Conservation (phyloP, 2,329 filamentous ascomycete species). For the Fonsecaea pedrosoi region DNA sequence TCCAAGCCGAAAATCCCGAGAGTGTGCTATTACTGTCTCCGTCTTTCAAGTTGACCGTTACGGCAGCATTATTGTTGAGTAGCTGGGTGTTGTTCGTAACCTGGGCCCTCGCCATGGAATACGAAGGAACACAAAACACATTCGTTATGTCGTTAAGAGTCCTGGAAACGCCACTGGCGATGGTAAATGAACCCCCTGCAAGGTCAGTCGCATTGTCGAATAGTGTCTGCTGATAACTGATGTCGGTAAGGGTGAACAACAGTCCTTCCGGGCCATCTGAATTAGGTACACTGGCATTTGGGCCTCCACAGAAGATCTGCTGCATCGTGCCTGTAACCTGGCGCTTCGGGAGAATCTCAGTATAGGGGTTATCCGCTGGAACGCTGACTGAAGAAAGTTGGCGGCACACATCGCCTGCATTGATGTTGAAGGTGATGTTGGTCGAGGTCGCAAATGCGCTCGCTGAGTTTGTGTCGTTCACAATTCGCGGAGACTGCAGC, state of each 20-base stretch:
- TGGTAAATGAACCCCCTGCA: constrained; percentile 35
- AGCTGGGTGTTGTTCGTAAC: constrained; percentile 37
- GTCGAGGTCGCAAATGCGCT: constrained; percentile 32
- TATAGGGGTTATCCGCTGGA: constrained; percentile 36
- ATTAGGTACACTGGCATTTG: constrained; percentile 21
- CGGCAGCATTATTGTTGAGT: constrained; percentile 22
- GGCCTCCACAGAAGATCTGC: constrained; percentile 32
- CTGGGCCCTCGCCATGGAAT: constrained; percentile 35
- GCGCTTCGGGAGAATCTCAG: constrained; percentile 33
- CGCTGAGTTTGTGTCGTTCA: constrained; percentile 33
- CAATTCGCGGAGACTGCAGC: constrained; percentile 29
- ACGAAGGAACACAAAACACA: constrained; percentile 37
- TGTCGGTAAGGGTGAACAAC: constrained; percentile 37
- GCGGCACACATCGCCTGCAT: constrained; percentile 32
- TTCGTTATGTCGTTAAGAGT: constrained; percentile 35
- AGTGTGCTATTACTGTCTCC: constrained; percentile 43
- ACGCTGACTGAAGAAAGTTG: constrained; percentile 31
- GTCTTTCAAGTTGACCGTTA: constrained; percentile 34
- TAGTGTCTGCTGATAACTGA: constrained; percentile 35
- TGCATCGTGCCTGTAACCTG: constrained; percentile 36
- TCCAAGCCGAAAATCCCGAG: constrained; percentile 37
- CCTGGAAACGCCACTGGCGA: constrained; percentile 37
- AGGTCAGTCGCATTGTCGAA: constrained; percentile 36
- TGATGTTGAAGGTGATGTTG: constrained; percentile 36
- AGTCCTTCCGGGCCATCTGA: constrained; percentile 30